Conservation (phyloP, 495 filamentous ascomycete genomes). For the Amniculicola lignicola region DNA sequence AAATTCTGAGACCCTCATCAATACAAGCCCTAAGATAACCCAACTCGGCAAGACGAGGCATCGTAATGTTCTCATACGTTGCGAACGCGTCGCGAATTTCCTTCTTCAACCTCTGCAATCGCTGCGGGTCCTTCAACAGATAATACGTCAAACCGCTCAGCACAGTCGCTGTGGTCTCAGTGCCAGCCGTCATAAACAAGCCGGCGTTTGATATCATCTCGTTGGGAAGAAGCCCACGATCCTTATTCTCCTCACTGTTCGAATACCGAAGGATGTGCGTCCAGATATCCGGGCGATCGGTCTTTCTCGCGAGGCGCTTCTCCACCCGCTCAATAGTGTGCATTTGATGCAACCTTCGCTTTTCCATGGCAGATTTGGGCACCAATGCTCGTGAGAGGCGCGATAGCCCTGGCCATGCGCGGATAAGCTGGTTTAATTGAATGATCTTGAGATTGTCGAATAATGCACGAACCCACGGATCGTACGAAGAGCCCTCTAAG, state of each 20-base stretch:
- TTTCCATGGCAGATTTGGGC: slow-evolving; percentile 6
- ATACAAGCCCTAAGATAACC: slow-evolving; percentile 27
- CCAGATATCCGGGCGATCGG: slow-evolving; percentile 24
- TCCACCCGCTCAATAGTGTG: slow-evolving; percentile 9
- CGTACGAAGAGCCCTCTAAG: slow-evolving; percentile 15
- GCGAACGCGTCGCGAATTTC: slow-evolving; percentile 21
- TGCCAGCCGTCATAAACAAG: slow-evolving; percentile 23
- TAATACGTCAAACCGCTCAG: slow-evolving; percentile 21
- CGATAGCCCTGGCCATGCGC: background rate
- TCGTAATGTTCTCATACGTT: slow-evolving; percentile 8
- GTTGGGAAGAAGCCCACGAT: background rate
- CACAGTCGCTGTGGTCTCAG: slow-evolving; percentile 30
- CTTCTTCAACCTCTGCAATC: slow-evolving; percentile 4
- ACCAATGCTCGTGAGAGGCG: background rate
- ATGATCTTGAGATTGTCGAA: slow-evolving; percentile 8
- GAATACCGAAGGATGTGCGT: slow-evolving; percentile 13
- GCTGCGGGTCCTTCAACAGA: slow-evolving; percentile 16
- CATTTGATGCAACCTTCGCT: background rate
- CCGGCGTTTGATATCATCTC: slow-evolving; percentile 20
- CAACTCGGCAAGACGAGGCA: background rate
- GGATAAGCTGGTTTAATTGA: background rate
- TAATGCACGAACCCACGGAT: slow-evolving; percentile 15
- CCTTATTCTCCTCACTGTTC: slow-evolving; percentile 22
- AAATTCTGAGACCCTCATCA: slow-evolving; percentile 27
- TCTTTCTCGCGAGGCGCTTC: slow-evolving; percentile 9